phyloP scores from a whole-genome alignment of 176 grass and related monocot genomes.

The Cenchrus americanus region DNA sequence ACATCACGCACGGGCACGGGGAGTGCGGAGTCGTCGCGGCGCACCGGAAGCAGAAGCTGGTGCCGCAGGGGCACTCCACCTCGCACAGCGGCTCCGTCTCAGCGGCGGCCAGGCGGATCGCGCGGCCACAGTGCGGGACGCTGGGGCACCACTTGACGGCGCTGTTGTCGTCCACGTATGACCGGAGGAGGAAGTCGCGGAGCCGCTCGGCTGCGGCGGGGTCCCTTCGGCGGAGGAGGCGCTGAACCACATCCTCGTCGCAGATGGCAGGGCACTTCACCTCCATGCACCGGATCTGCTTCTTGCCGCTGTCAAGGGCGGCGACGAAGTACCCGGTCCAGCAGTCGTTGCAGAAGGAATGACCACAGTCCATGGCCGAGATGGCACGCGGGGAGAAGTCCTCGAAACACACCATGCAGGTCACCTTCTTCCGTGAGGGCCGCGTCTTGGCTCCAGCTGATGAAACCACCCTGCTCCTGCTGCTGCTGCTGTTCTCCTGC shows the following conservation, averaged over 20 bases:
- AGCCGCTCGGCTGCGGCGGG: slow-evolving; percentile 47
- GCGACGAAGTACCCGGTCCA: slow-evolving; percentile 59
- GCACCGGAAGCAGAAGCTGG: slow-evolving; percentile 63
- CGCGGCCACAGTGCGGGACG: slow-evolving; percentile 52
- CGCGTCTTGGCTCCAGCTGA: neutral
- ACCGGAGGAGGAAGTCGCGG: slow-evolving; percentile 43
- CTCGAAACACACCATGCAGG: slow-evolving; percentile 60
- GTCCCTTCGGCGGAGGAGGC: slow-evolving; percentile 25
- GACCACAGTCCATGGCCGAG: slow-evolving; percentile 61
- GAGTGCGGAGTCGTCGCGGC: slow-evolving; percentile 36
- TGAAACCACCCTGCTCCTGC: neutral
- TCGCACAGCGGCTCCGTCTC: slow-evolving; percentile 35
- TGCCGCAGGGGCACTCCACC: slow-evolving; percentile 55
- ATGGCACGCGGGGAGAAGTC: neutral
- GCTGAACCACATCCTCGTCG: slow-evolving; percentile 46
- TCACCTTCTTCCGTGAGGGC: neutral
- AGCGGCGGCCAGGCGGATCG: slow-evolving; percentile 34
- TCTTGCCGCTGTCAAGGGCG: slow-evolving; percentile 41
- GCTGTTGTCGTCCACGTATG: slow-evolving; percentile 62
- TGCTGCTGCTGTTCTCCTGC: slow-evolving; percentile 19
- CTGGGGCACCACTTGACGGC: slow-evolving; percentile 64
- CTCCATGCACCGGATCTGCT: slow-evolving; percentile 58
- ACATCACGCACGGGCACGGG: slow-evolving; percentile 57
- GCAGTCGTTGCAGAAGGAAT: slow-evolving; percentile 59
- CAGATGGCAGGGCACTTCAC: slow-evolving; percentile 51